Conservation (phyloP, 257 asterid genomes). For the Nicotiana otophora region DNA sequence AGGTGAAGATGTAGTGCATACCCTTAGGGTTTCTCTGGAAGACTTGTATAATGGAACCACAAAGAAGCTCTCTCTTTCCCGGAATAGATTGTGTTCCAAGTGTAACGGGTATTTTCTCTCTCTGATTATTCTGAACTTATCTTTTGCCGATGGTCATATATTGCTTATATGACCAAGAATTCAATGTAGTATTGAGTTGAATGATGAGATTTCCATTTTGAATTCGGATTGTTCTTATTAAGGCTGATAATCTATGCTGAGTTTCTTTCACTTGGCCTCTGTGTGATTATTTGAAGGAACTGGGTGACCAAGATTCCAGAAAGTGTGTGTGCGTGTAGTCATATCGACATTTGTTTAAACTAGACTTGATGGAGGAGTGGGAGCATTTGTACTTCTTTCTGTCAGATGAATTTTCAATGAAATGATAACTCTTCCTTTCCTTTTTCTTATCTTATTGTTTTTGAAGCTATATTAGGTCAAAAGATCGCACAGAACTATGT, state of each 20-base stretch:
- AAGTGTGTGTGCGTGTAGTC: not conserved
- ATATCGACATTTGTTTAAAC: not conserved
- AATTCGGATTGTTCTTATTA: not conserved
- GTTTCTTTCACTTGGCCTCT: not conserved
- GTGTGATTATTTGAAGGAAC: not conserved
- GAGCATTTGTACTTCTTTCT: not conserved
- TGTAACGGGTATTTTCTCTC: conserved; percentile 44
- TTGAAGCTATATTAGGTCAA: not conserved
- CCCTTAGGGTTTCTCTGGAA: conserved; percentile 42
- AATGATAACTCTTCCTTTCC: not conserved
- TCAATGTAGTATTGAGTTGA: not conserved
- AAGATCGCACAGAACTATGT: not conserved
- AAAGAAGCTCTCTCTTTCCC: conserved; percentile 38
- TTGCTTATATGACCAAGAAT: not conserved
- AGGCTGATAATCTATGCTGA: not conserved
- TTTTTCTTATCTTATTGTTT: not conserved
- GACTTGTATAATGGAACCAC: conserved; percentile 49
- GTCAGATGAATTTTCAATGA: not conserved
- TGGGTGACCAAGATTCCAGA: not conserved
- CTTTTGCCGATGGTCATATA: not conserved
- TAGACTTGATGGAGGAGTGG: not conserved
- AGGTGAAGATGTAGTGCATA: conserved; percentile 49
- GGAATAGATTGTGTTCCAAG: conserved; percentile 39
- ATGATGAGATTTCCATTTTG: not conserved
- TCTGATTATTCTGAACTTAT: not conserved